Base-by-base conservation (phyloP, 208 protist species). In the Crithidia acanthocephali region DNA sequence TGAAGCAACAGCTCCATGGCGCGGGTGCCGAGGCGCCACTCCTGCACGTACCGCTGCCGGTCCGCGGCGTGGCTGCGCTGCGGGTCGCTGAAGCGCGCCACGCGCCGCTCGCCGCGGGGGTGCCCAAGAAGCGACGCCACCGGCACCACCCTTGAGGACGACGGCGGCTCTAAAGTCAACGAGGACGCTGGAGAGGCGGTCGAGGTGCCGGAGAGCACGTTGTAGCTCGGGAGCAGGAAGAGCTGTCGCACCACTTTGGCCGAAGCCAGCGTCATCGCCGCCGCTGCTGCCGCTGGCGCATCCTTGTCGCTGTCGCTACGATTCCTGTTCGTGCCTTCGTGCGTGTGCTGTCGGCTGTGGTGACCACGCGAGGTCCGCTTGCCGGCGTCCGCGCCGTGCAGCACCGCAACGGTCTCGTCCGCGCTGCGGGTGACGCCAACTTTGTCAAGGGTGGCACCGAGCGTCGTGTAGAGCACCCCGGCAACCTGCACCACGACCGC, bases 381-480 rank as follows among this genome's bases (percentile, higher is more conserved):
- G n/a, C 40, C n/a, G 3, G 20, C 13, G 8, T 35, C 32, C 2
- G 13, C 48, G 47, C 18, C 32, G 27, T 53, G 52, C 5, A 30
- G 32, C 50, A n/a, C 35, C 4, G 2, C 28, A 2, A 37, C 35
- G 9, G 23, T 45, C 25, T 65, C 57, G 22, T 1, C 59, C 1
- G 44, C 68, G 40, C 50, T 32, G 0, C 50, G 58, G 0, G 68
- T 74, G 50, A 74, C 68, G 28, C 68, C 68, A 2, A 13, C n/a
- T 25, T 67, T 74, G 68, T 74, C 68, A 27, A 74, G 68, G 4
- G 68, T 74, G 10, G 68, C 68, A 15, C 45, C 68, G 18, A 65
- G 50, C 18, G 50, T 48, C 18, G 58, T 74, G 68, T 25, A 50
- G 25, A 72, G 67, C 23, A 50, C 15, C 2, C 67, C 67, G 6